A percentile compares a stretch with the other conserved stretches of the same genome.
Conservation (phyloP, 1,284 basidiomycete genomes). For the Cutaneotrichosporon sp. region DNA sequence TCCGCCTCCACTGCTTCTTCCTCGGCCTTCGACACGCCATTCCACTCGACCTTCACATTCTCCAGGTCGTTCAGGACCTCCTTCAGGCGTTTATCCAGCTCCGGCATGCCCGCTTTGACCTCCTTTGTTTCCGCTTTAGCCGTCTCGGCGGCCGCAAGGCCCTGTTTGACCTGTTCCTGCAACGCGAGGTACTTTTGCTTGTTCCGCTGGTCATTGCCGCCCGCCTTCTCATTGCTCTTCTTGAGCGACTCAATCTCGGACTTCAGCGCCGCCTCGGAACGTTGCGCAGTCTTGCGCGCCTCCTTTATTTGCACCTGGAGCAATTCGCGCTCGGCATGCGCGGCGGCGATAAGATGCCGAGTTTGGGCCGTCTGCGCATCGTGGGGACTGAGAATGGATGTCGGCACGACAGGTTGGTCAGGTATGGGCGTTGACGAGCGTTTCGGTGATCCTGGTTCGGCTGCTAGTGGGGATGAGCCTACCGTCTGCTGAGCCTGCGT, state of each 20-base stretch:
- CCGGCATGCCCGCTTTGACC: conserved; percentile 33
- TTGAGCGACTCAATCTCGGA: conserved; percentile 47
- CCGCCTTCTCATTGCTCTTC: conserved; percentile 46
- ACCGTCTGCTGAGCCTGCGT: conserved; percentile 19
- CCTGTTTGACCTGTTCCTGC: conserved; percentile 50
- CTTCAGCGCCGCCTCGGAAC: conserved; percentile 44
- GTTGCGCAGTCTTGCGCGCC: conserved; percentile 43
- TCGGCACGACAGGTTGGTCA: conserved; percentile 23
- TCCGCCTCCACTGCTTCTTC: conserved; percentile 40
- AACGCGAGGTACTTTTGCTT: conserved; percentile 47
- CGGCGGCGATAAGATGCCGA: conserved; percentile 39
- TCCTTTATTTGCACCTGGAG: conserved; percentile 46
- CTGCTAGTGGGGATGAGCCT: conserved; percentile 14
- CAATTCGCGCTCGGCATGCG: conserved; percentile 43
- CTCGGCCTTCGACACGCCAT: conserved; percentile 31
- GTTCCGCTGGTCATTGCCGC: conserved; percentile 42
- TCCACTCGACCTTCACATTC: conserved; percentile 29
- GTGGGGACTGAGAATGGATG: conserved; percentile 35
- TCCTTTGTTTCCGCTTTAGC: conserved; percentile 37
- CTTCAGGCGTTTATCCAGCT: conserved; percentile 30
- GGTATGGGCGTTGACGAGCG: conserved; percentile 7
- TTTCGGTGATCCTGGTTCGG: conserved; percentile 10
- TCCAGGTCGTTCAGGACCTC: conserved; percentile 29
- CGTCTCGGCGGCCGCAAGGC: conserved; percentile 40
- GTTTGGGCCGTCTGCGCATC: conserved; percentile 44